Conservation (phyloP, 306 rosid genomes). For the Castanea crenata region DNA sequence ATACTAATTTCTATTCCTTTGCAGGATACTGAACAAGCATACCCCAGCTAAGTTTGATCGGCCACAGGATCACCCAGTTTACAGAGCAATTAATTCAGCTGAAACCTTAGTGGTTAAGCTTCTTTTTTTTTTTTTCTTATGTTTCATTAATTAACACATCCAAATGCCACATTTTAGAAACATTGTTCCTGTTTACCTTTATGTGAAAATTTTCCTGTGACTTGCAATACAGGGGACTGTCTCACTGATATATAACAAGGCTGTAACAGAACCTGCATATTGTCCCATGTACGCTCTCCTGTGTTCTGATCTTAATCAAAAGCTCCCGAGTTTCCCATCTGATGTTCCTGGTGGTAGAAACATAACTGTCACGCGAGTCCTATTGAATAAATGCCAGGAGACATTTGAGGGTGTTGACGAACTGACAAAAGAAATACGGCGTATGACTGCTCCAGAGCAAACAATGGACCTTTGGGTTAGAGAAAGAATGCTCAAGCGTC, state of each 20-base stretch:
- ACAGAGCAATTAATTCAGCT: constrained; percentile 84
- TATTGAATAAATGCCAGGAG: too few relatives aligned
- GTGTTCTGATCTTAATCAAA: constrained; percentile 78
- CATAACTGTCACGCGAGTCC: constrained; percentile 75
- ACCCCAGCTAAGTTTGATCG: constrained; percentile 96
- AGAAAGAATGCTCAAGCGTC: constrained; percentile 74
- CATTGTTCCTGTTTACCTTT: too few relatives aligned
- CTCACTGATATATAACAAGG: constrained; percentile 81
- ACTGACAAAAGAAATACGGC: constrained; percentile 69
- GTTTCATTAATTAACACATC: constrained; percentile 13
- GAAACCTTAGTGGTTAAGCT: constrained; percentile 67
- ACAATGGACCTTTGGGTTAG: constrained; percentile 75
- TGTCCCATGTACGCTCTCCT: constrained; percentile 35
- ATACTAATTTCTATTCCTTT: background rate
- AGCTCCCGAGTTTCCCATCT: constrained; percentile 83
- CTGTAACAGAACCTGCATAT: constrained; percentile 95
- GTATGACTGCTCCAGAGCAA: constrained; percentile 84
- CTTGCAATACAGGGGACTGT: constrained; percentile 73
- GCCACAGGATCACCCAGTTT: constrained; percentile 69
- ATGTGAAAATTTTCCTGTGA: background rate
- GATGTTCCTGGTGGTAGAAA: constrained; percentile 85
- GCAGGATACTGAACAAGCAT: constrained; percentile 88
- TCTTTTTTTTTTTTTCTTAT: too few relatives aligned
- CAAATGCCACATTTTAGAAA: too few relatives aligned
- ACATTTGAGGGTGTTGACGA: constrained; percentile 38